Evolutionary conservation across 2,329 filamentous ascomycete genomes (phyloP).

Genomic region (Tolypocladium ovalisporum): DNA sequence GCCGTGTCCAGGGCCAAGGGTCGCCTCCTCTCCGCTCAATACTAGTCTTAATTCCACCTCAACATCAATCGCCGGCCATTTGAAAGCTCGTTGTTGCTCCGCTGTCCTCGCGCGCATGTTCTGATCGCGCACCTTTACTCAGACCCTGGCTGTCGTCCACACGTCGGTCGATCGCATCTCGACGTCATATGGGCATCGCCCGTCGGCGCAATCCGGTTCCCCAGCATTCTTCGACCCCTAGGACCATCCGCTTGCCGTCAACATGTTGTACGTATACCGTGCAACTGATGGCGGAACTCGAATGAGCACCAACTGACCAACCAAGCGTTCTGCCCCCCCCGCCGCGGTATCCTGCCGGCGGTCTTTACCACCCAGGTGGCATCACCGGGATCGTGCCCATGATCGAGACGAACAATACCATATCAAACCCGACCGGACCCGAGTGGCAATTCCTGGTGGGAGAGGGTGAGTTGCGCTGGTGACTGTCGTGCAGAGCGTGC

Average conservation of each 20-base stretch:
- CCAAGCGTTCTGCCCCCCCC: constrained; percentile 74
- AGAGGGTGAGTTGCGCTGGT: constrained; percentile 53
- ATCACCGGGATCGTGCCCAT: constrained; percentile 60
- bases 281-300: background rate
- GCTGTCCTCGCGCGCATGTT: background rate
- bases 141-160: background rate
- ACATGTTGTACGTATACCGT: constrained; percentile 16
- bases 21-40: background rate
- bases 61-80: background rate
- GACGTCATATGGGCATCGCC: background rate
- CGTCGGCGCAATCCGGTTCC: background rate
- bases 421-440: constrained; percentile 67
- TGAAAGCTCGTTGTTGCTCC: background rate
- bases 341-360: constrained; percentile 67
- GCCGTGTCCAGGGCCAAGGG: background rate
- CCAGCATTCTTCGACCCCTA: background rate
- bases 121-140: background rate
- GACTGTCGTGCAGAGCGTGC: background rate
- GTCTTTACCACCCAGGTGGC: constrained; percentile 59
- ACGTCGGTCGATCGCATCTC: background rate
- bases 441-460: constrained; percentile 88
- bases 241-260: background rate
- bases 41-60: background rate
- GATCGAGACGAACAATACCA: constrained; percentile 87
- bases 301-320: constrained; percentile 5